These are phyloP conservation scores for Kodamaea leandrae DNA, from an alignment of 805 yeast species.

Conservation along the genomic window DNA sequence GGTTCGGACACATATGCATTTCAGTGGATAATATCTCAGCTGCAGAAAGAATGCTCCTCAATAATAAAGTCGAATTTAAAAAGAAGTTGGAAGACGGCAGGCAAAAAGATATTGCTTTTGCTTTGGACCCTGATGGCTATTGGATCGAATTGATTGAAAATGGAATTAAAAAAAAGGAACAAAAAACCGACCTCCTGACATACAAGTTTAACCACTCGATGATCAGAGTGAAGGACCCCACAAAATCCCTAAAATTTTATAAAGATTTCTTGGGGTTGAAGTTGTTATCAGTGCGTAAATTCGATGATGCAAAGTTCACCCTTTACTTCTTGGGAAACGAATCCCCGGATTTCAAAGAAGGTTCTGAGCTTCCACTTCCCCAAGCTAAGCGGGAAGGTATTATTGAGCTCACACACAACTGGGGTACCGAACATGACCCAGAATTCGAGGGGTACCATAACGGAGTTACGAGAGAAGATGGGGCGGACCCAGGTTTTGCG, in stretches of 20 bases:
- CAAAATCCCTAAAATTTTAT: slow-evolving; percentile 72
- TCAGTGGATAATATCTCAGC: slow-evolving; percentile 75
- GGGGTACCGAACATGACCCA: slow-evolving; percentile 86
- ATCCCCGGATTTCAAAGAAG: slow-evolving; percentile 44
- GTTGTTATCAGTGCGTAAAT: slow-evolving; percentile 53
- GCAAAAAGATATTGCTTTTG: slow-evolving; percentile 90
- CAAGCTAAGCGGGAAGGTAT: slow-evolving; percentile 59
- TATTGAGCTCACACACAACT: slow-evolving; percentile 88
- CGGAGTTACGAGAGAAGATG: slow-evolving; percentile 58
- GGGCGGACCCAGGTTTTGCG: slow-evolving; percentile 77
- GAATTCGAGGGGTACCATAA: slow-evolving; percentile 72
- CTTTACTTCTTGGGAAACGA: slow-evolving; percentile 81
- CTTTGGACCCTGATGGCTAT: slow-evolving; percentile 92
- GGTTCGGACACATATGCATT: slow-evolving; percentile 92
- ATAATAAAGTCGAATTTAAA: slow-evolving; percentile 68
- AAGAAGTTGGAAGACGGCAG: slow-evolving; percentile 87
- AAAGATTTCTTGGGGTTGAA: slow-evolving; percentile 78
- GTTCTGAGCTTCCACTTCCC: slow-evolving; percentile 25
- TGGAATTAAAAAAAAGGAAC: slow-evolving; percentile 40
- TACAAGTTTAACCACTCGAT: slow-evolving; percentile 80
- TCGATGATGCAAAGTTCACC: slow-evolving; percentile 72
- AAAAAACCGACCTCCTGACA: slow-evolving; percentile 35
- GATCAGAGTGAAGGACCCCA: slow-evolving; percentile 88
- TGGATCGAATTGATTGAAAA: slow-evolving; percentile 89
- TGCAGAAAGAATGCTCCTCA: slow-evolving; percentile 56